Base-by-base conservation (phyloP, 768 basidiomycete genomes). In the Phlegmacium glaucopus region DNA sequence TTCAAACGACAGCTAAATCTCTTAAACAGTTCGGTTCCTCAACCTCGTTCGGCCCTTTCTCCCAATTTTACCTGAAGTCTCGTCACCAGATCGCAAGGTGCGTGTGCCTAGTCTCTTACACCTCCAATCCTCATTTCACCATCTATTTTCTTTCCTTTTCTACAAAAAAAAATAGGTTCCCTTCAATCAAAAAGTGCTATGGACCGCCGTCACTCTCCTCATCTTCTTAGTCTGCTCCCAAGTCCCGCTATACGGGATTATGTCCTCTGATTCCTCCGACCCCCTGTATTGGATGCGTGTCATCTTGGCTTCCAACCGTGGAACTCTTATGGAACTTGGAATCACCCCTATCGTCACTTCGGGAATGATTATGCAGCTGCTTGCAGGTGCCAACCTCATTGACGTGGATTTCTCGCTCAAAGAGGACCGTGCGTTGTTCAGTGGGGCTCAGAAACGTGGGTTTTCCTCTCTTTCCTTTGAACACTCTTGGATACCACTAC, bases 261-360 rank as follows among this genome's bases (percentile, higher is more conserved):
- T 97, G 86, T 96, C 93, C 25, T 96, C 94, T 50, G 95, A 99
- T 78, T 96, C 94, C 56, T 93, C 93, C 45, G 95, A 99, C 74
- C 96, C 96, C 11, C 83, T 99, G 36, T 97, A 96, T 76, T 98
- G 95, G 96, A 94, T 97, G 88, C 90, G 95, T 71, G 95, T 95
- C 74, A 98, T 99, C 72, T 82, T 99, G 51, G 95, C 96, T 17
- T 96, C 93, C 6, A 98, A 98, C 74, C 83, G 95, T 50, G 96
- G 96, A 54, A 98, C 96, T 1, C 85, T 98, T 52, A 99, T 99
- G 96, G 96, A 99, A 71, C 83, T 99, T 51, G 95, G 96, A 50
- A 98, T 98, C 59, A 94, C 85, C 25, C 96, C 96, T 34, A 96
- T 98, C 63, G 83, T 98, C 65, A 99, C 96, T 9, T 90, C 88